These are phyloP conservation scores for Tetraselmis striata DNA, from an alignment of 139 green algal species.

Conservation along the genomic window DNA sequence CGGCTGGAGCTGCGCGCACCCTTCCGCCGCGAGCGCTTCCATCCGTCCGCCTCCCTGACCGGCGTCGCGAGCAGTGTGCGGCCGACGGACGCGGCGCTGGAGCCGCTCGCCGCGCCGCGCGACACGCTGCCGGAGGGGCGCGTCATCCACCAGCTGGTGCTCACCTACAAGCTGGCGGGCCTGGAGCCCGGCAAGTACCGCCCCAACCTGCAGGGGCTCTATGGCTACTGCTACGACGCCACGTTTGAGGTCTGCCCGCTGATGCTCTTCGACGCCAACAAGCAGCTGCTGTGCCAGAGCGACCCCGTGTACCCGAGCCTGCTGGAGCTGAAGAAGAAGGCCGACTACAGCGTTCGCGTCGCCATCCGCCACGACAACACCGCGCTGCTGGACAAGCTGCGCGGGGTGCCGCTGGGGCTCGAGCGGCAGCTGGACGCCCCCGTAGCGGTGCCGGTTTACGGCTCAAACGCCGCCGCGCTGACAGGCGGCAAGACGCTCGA, in stretches of 20 bases:
- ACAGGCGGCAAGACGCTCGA: not conserved
- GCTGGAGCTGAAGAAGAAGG: constrained; percentile 50
- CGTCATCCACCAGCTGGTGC: constrained; percentile 59
- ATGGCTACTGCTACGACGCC: constrained; percentile 39
- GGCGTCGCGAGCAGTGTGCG: constrained; percentile 49
- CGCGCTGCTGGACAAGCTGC: constrained; percentile 68
- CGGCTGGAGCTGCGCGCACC: constrained; percentile 20
- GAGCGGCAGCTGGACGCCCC: constrained; percentile 45
- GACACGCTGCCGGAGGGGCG: constrained; percentile 58
- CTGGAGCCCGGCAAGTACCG: constrained; percentile 67
- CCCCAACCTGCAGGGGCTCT: constrained; percentile 53
- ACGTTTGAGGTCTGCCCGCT: constrained; percentile 4
- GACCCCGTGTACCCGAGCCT: constrained; percentile 56
- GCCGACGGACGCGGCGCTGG: constrained; percentile 36
- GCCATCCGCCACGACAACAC: constrained; percentile 64
- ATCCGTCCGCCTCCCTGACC: constrained; percentile 52
- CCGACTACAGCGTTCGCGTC: constrained; percentile 56
- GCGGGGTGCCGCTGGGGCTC: constrained; percentile 31
- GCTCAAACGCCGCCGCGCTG: constrained; percentile 38
- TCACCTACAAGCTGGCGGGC: constrained; percentile 77
- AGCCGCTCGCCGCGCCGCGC: constrained; percentile 33
- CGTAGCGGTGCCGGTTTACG: constrained; percentile 57
- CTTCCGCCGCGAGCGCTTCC: constrained; percentile 52
- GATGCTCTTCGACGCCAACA: constrained; percentile 66
- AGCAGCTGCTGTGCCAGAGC: constrained; percentile 41